phyloP scores from a whole-genome alignment of 2,329 filamentous ascomycete genomes.

The Phialophora verrucosa region DNA sequence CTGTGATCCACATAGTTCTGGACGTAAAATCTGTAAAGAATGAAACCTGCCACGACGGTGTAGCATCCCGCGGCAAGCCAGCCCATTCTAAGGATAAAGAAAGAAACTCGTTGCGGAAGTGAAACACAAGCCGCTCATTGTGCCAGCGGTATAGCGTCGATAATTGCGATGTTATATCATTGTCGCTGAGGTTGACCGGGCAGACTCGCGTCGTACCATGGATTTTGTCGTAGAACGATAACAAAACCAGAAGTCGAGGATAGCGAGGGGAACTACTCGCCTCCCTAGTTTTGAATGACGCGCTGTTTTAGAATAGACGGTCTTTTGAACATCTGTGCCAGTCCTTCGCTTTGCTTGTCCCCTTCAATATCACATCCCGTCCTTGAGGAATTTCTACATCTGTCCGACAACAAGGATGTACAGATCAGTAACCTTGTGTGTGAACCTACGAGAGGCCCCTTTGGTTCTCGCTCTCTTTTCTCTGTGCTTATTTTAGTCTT shows the following conservation, averaged over 20 bases:
- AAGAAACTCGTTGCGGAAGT: constrained; percentile 8
- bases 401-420: background rate
- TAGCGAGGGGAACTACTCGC: background rate
- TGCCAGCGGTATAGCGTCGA: constrained; percentile 3
- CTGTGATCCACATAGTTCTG: background rate
- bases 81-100: constrained; percentile 30
- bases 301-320: background rate
- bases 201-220: background rate
- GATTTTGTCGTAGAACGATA: background rate
- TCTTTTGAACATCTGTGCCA: constrained; percentile 1
- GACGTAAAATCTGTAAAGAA: constrained; percentile 30
- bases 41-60: constrained; percentile 32
- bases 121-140: constrained; percentile 11
- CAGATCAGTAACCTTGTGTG: background rate
- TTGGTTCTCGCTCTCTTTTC: background rate
- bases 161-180: background rate
- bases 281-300: background rate
- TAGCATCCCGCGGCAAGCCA: constrained; percentile 32
- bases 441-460: background rate
- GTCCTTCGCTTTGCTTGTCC: background rate
- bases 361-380: background rate
- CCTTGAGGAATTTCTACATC: background rate
- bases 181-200: background rate
- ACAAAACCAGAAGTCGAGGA: background rate
- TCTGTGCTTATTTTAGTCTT: background rate